Base-by-base conservation (phyloP, 805 yeast species). In the Teunomyces barrocoloradensis region DNA sequence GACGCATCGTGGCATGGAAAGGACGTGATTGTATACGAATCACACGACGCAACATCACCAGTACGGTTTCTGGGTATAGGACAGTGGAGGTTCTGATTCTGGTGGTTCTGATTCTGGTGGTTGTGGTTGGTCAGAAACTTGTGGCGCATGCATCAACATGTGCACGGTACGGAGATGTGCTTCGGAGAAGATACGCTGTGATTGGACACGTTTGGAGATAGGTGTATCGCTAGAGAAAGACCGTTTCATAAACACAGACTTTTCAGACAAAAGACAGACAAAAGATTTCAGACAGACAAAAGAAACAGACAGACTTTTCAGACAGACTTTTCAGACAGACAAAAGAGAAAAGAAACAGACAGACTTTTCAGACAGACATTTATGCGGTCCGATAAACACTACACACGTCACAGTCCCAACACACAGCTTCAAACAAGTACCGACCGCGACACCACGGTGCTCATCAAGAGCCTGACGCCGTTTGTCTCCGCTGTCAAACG, bases 401-500 rank as follows among this genome's bases (percentile, higher is more conserved):
- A 21, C 6, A 72, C 80, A 43, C 82, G 78, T 58, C 88, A 84
- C 58, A 70, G 80, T 12, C 78, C 86, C 3, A 78, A 80, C 12
- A 64, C 70, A 11, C 54, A 58, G 18, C 67, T 77, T 59, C 61
- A 73, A 43, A 57, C 54, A 51, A 66, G 71, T 54, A 67, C 74
- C 20, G 76, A 79, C 49, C 49, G 71, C 36, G 74, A 76, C 18
- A 72, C 81, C 0, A 73, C 78, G 2, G 65, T 87, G 9, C 77
- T 79, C 49, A 71, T 89, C 32, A 85, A 87, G 53, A 64, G 84
- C 1, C 62, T 65, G 1, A 85, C 96, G 3, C 94, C 96, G 2
- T 87, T 74, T 56, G 74, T 88, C 10, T 79, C 92, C 9, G 89
- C 87, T 0, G 57, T 89, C 36, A 89, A 89, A 57, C 74, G 87